A percentile compares a stretch with the other conserved stretches of the same genome.
Evolutionary conservation across 345 rosid species (phyloP).

Genomic region (Psidium friedrichsthalianum): DNA sequence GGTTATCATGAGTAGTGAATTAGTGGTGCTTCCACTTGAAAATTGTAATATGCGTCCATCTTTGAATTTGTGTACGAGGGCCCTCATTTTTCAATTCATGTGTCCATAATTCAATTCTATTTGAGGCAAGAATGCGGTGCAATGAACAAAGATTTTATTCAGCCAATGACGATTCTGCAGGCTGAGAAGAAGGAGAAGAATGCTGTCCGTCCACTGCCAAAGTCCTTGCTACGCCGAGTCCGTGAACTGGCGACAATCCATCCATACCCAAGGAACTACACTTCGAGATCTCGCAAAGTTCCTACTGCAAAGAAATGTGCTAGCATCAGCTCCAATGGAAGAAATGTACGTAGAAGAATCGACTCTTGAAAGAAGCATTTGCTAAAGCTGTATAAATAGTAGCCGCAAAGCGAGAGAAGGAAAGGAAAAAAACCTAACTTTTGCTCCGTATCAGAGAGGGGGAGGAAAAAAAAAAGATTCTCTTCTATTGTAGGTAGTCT

Average conservation of each 20-base stretch:
- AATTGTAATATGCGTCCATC: background rate
- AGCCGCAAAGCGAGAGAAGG: background rate
- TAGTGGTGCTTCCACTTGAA: background rate
- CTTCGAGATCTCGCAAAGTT: slow-evolving; percentile 4
- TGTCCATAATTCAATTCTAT: background rate
- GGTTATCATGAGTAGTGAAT: background rate
- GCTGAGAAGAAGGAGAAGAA: slow-evolving; percentile 31
- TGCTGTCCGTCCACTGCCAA: slow-evolving; percentile 34
- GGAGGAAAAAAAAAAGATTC: background rate
- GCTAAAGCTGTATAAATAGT: background rate
- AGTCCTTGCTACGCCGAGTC: slow-evolving; percentile 40
- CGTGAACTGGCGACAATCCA: slow-evolving; percentile 60
- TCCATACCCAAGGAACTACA: slow-evolving; percentile 48
- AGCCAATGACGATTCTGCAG: slow-evolving; percentile 20
- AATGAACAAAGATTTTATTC: background rate
- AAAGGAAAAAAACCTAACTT: background rate
- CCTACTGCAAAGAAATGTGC: slow-evolving; percentile 4
- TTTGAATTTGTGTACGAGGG: background rate
- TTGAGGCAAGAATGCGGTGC: background rate
- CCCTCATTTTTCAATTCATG: background rate
- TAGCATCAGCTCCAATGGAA: background rate
- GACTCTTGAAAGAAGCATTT: background rate
- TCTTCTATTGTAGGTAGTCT: background rate
- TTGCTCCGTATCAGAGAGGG: background rate
- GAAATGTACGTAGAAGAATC: background rate